Evolutionary conservation across 768 basidiomycete species (phyloP), one percentile per base, ranked within the genome.

Genomic region (Rhizopogon rudus): DNA sequence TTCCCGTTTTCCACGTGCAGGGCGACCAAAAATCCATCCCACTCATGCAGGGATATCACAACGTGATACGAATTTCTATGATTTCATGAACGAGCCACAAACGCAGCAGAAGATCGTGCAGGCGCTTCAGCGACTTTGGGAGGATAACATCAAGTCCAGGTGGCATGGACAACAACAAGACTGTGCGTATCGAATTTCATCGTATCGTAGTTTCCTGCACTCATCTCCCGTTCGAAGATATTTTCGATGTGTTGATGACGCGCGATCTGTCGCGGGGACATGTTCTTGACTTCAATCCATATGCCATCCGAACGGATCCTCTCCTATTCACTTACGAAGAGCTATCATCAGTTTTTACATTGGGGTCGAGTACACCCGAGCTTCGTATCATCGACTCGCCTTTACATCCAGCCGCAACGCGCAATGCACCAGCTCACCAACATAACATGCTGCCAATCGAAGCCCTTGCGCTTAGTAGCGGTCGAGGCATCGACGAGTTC

Each of bases 381-480:
- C 67, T 89, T 29, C 79, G 81, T 41, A 82, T 88, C 40, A 86
- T 96, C 52, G 84, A 92, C 63, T 91, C 89, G 0, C 77, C 76
- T 2, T 68, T 79, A 6, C 92, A 96, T 67, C 90, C 90, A 0
- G 78, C 78, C 1, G 86, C 84, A 0, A 73, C 73, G 14, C 75
- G 78, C 37, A 90, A 84, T 58, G 81, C 85, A 1, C 95, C 95
- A 2, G 73, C 79, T 1, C 75, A 90, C 65, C 87, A 88, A 60
- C 90, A 91, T 68, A 96, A 93, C 63, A 95, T 93, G 87, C 77
- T 95, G 33, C 96, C 95, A 8, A 79, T 93, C 46, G 95, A 98
- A 63, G 91, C 89, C 3, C 71, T 96, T n/a, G 79, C 76, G 49
- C 68, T 97, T 63, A 87, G 92, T 61, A 80, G 78, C 49, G 95